phyloP scores from a whole-genome alignment of 179 eudicot species.

The Silene vulgaris region DNA sequence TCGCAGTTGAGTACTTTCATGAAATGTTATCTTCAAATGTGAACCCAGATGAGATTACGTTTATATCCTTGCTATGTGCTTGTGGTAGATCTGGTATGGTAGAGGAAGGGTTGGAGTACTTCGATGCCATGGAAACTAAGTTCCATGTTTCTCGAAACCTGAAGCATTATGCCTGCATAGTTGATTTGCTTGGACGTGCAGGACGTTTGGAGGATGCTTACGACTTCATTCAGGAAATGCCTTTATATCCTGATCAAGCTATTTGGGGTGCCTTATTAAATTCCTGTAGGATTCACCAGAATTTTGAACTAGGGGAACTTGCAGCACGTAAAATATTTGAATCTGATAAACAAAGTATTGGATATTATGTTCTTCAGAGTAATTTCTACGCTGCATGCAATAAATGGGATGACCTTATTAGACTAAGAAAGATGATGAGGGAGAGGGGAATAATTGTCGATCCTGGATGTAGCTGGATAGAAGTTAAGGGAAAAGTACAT shows the following conservation, averaged over 20 bases:
- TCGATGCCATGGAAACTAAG: constrained; percentile 41
- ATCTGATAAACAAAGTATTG: constrained; percentile 44
- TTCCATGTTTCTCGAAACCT: constrained; percentile 48
- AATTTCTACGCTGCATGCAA: constrained; percentile 56
- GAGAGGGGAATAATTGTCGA: constrained; percentile 61
- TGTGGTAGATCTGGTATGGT: constrained; percentile 74
- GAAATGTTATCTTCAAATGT: constrained; percentile 46
- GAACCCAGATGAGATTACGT: constrained; percentile 58
- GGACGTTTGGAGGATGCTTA: constrained; percentile 53
- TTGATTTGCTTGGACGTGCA: constrained; percentile 83
- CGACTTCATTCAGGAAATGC: constrained; percentile 49
- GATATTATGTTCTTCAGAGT: constrained; percentile 60
- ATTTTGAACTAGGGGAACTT: constrained; percentile 53
- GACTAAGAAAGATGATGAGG: constrained; percentile 52
- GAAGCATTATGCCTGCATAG: constrained; percentile 74
- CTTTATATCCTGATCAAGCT: constrained; percentile 58
- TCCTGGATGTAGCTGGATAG: constrained; percentile 86
- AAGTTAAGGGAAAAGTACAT: constrained; percentile 72
- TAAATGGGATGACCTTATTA: constrained; percentile 64
- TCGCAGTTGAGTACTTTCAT: constrained; percentile 48
- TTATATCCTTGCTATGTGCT: constrained; percentile 57
- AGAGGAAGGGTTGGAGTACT: constrained; percentile 57
- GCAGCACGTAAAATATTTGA: constrained; percentile 52
- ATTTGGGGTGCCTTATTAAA: constrained; percentile 78
- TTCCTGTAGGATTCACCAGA: constrained; percentile 60